These are phyloP conservation scores for Ophidiomyces ophidiicola DNA, from an alignment of 2,329 filamentous ascomycete genomes.

Conservation along the genomic window DNA sequence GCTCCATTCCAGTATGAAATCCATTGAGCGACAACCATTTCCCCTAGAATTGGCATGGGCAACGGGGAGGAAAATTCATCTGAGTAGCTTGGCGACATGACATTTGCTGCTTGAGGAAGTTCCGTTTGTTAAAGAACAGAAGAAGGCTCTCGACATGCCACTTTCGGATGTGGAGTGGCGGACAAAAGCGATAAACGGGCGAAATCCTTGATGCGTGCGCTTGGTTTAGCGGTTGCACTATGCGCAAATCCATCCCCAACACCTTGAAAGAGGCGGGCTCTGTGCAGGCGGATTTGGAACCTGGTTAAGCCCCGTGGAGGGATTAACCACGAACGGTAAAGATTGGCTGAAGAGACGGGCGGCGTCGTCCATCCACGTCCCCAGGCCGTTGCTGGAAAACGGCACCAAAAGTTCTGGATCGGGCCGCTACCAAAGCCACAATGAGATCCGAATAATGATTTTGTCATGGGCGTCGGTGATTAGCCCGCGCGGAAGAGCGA, in stretches of 20 bases:
- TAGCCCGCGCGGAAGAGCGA: background rate
- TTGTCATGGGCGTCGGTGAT: background rate
- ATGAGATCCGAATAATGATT: constrained; percentile 1
- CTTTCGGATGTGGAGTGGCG: too few relatives aligned
- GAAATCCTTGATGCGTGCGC: too few relatives aligned
- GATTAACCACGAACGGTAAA: constrained; percentile 5
- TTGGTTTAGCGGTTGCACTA: too few relatives aligned
- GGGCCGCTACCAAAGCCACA: constrained; percentile 7
- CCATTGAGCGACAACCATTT: too few relatives aligned
- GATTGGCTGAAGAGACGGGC: constrained; percentile 6
- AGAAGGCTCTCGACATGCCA: too few relatives aligned
- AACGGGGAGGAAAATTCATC: too few relatives aligned
- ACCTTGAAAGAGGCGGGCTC: background rate
- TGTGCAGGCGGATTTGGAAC: background rate
- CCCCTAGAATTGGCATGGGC: too few relatives aligned
- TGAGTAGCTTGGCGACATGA: too few relatives aligned
- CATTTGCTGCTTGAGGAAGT: too few relatives aligned
- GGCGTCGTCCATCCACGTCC: background rate
- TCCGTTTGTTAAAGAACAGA: too few relatives aligned
- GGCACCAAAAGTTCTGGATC: constrained; percentile 8
- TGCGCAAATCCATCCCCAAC: constrained; percentile 7
- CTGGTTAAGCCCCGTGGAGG: background rate
- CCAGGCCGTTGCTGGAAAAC: background rate
- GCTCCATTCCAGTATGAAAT: too few relatives aligned
- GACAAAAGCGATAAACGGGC: too few relatives aligned